Base-by-base conservation (phyloP, 305 asterid genomes). In the Fraxinus sp. region DNA sequence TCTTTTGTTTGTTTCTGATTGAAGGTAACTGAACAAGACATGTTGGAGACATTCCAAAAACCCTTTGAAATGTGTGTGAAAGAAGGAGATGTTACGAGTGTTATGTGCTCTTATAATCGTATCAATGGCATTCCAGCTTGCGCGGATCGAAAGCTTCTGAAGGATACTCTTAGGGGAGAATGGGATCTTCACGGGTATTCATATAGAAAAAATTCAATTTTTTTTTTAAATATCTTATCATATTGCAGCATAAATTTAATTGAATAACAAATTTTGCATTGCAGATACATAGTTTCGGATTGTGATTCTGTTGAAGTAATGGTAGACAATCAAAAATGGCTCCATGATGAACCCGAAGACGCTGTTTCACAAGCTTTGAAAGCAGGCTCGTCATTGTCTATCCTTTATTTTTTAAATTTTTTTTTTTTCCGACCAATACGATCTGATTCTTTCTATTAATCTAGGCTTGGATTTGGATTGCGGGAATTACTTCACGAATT, bases 381-480 rank as follows among this genome's bases (percentile, higher is more conserved):
- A 83, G 88, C 89, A 28, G 90, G 90, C 41, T 18, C 57, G 77
- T 13, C 37, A 28, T 26, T 10, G 8, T 68, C 74, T 68, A 68
- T 30, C 39, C 3, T 68, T 68, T 4, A 64, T 66, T 3, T 33
- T 57, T 52, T 5, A 35, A 0, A 7, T 28, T 16, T 18, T 0
- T 2, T 8, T 5, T 1, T 5, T 5, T 26, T 68, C 11, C 10
- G 18, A 30, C 33, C 46, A 2, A 2, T 10, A 5, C 16, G 39
- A 68, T 36, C 20, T 10, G 6, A 0, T 26, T 52, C n/a, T 71
- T 66, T 7, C 74, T 22, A 16, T 44, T 1, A n/a, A 32, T 81
- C 26, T 30, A 85, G 91, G 90, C 4, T 77, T 87, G 89, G 91
- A 89, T 71, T 82, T 87, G 89, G 88, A 89, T 73, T 89, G 90